phyloP scores from a whole-genome alignment of 1,284 basidiomycete genomes.

The Ceratobasidium papillatum region DNA sequence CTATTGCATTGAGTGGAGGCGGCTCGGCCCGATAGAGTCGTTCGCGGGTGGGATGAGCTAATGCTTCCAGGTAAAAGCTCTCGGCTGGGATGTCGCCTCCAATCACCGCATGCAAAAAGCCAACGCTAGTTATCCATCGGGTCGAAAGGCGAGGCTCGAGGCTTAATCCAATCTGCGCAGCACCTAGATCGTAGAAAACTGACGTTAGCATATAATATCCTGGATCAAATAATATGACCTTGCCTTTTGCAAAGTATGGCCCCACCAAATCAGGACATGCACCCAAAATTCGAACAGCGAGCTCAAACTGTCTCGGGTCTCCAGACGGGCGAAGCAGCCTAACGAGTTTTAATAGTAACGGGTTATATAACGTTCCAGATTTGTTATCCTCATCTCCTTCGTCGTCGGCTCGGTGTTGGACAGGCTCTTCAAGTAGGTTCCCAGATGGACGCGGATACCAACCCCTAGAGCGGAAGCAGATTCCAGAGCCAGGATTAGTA shows the following conservation, averaged over 20 bases:
- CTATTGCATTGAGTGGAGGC: constrained; percentile 71
- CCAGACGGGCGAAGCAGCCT: constrained; percentile 81
- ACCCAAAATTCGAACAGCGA: constrained; percentile 77
- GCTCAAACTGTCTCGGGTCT: constrained; percentile 84
- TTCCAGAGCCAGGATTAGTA: constrained; percentile 80
- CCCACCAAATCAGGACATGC: constrained; percentile 86
- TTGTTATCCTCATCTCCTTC: constrained; percentile 50
- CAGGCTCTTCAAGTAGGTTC: constrained; percentile 50
- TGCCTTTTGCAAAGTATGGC: constrained; percentile 61
- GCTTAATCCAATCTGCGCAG: constrained; percentile 73
- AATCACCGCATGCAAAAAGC: constrained; percentile 63
- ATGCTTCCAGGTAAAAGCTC: constrained; percentile 13
- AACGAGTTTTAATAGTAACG: constrained; percentile 80
- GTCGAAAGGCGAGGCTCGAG: constrained; percentile 88
- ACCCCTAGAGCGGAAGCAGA: constrained; percentile 89
- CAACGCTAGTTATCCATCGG: constrained; percentile 88
- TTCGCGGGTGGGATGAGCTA: neutral
- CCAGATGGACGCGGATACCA: constrained; percentile 80
- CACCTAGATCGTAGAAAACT: constrained; percentile 60
- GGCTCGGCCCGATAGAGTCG: constrained; percentile 55
- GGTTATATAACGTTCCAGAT: constrained; percentile 75
- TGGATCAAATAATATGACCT: constrained; percentile 46
- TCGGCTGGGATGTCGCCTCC: constrained; percentile 1
- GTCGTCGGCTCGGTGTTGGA: constrained; percentile 47
- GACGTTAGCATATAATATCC: constrained; percentile 17